phyloP scores from a whole-genome alignment of 441 rosid species.

The Bruguiera hainesii region DNA sequence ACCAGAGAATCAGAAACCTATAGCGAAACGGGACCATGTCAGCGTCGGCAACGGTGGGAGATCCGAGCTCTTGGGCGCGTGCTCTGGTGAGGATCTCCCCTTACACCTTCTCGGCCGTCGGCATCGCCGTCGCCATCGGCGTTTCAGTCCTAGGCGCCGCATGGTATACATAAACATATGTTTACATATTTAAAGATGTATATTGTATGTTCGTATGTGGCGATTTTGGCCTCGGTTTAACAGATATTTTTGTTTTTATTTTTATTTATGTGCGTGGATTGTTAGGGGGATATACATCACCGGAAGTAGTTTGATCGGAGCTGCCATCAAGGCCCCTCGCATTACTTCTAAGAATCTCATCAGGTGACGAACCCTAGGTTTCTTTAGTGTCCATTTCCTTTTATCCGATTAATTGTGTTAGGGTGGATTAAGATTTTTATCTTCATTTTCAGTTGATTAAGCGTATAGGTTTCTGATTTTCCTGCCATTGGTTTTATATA shows the following conservation, averaged over 20 bases:
- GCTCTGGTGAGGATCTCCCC: conserved; percentile 86
- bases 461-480: background rate
- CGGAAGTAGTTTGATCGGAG: conserved; percentile 97
- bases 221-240: too few relatives aligned
- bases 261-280: background rate
- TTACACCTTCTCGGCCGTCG: conserved; percentile 88
- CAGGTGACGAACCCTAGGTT: conserved; percentile 37
- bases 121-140: conserved; percentile 92
- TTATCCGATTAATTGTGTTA: conserved; percentile 3
- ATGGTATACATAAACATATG: conserved; percentile 45
- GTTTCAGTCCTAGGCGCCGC: conserved; percentile 99
- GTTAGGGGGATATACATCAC: conserved; percentile 92
- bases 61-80: conserved; percentile 72
- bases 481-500: background rate
- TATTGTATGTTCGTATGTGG: too few relatives aligned
- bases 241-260: too few relatives aligned
- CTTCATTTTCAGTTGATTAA: background rate
- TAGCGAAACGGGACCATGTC: conserved; percentile 27
- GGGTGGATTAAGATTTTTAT: conserved; percentile 1
- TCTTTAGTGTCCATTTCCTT: background rate
- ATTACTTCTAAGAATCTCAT: conserved; percentile 96
- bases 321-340: conserved; percentile 97
- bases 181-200: too few relatives aligned
- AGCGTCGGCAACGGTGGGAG: conserved; percentile 32
- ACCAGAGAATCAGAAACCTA: background rate